Conservation (phyloP, 257 asterid species). For the Penstemon barbatus region DNA sequence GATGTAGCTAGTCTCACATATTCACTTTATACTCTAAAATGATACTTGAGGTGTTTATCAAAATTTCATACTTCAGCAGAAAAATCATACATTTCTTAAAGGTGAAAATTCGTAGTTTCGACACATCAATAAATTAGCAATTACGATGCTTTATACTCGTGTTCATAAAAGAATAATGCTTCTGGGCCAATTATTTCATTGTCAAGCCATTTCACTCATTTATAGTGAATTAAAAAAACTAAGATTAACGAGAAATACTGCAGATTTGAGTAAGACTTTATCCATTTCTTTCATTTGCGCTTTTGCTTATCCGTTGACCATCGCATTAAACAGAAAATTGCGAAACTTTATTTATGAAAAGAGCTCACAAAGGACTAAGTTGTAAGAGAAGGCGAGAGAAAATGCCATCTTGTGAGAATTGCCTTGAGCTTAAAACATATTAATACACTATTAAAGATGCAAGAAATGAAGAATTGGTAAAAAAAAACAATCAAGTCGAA, state of each 20-base stretch:
- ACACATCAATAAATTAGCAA: background rate
- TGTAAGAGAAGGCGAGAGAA: background rate
- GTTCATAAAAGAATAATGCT: background rate
- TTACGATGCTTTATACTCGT: slow-evolving; percentile 2
- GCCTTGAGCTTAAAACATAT: background rate
- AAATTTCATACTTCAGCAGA: background rate
- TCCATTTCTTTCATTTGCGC: background rate
- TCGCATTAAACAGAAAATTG: background rate
- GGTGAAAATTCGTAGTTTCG: too few relatives aligned
- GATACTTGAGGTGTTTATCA: background rate
- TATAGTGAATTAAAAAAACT: background rate
- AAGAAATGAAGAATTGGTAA: background rate
- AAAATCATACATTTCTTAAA: background rate
- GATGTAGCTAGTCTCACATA: background rate
- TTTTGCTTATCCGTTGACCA: background rate
- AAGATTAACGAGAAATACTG: background rate
- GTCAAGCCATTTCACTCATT: background rate
- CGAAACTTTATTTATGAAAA: background rate
- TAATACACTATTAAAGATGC: background rate
- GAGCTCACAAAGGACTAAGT: background rate
- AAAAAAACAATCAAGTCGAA: background rate
- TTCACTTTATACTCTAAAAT: background rate
- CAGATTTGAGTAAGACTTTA: slow-evolving; percentile 2
- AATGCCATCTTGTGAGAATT: slow-evolving; percentile 2
- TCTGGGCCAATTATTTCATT: background rate